Evolutionary conservation across 2,329 filamentous ascomycete genomes (phyloP).

Genomic region (Exophiala lecanii-corni): DNA sequence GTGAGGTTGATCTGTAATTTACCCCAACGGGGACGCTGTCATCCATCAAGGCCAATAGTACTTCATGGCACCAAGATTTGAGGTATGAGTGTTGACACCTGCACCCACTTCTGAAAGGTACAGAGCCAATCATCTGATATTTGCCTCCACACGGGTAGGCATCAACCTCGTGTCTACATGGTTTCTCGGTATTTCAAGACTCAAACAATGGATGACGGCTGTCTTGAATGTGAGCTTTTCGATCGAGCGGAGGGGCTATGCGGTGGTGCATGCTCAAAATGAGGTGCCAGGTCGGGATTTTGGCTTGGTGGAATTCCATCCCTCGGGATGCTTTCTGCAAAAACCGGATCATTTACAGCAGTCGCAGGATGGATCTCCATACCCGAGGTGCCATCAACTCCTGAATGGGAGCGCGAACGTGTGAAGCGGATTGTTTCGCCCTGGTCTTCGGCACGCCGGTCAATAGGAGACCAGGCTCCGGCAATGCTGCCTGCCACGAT

Average conservation of each 20-base stretch:
- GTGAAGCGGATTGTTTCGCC: constrained; percentile 36
- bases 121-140: no score
- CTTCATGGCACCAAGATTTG: no score
- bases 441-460: constrained; percentile 34
- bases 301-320: constrained; percentile 43
- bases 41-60: no score
- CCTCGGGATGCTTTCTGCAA: constrained; percentile 34
- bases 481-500: constrained; percentile 62
- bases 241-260: constrained; percentile 17
- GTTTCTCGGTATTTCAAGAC: no score
- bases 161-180: no score
- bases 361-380: constrained; percentile 47
- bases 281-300: constrained; percentile 41
- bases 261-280: constrained; percentile 39
- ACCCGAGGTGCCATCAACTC: constrained; percentile 38
- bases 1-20: no score
- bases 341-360: constrained; percentile 41
- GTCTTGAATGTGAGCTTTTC: constrained; percentile 20
- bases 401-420: constrained; percentile 34
- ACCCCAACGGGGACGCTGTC: no score
- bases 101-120: no score
- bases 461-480: constrained; percentile 58
- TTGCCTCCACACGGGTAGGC: no score
- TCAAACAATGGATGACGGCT: constrained; percentile 15
- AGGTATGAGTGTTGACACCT: no score